phyloP scores from a whole-genome alignment of 257 asterid genomes.

The Salvia hispanica region DNA sequence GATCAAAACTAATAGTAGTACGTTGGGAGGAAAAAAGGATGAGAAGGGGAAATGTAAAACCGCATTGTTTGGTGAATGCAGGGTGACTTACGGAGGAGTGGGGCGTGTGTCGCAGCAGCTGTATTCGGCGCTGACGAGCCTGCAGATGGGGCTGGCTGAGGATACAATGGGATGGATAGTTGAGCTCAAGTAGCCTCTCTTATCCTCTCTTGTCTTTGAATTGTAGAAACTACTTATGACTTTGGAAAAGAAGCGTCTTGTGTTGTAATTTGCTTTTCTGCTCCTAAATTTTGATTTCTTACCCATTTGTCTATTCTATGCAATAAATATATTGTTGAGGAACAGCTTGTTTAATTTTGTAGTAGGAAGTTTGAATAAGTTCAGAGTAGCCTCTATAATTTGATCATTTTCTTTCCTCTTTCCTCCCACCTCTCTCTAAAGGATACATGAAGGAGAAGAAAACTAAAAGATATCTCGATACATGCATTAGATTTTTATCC shows the following conservation, averaged over 20 bases:
- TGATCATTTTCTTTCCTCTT: too few species aligned
- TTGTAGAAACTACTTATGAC: background rate
- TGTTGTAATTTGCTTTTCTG: slow-evolving; percentile 17
- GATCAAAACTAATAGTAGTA: background rate
- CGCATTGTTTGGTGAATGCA: slow-evolving; percentile 25
- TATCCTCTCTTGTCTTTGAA: slow-evolving; percentile 10
- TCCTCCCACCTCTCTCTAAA: too few species aligned
- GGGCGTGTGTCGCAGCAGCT: slow-evolving; percentile 81
- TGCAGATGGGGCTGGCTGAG: slow-evolving; percentile 86
- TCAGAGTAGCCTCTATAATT: too few species aligned
- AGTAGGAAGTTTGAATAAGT: too few species aligned
- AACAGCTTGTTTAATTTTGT: too few species aligned
- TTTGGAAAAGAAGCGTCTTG: background rate
- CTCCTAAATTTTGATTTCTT: background rate
- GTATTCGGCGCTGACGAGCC: slow-evolving; percentile 77
- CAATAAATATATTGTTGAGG: background rate
- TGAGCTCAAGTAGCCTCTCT: slow-evolving; percentile 46
- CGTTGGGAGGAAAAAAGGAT: background rate
- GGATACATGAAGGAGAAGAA: too few species aligned
- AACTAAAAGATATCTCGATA: too few species aligned
- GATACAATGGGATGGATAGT: slow-evolving; percentile 79
- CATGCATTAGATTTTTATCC: too few species aligned
- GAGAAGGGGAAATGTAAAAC: background rate
- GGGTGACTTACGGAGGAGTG: slow-evolving; percentile 79
- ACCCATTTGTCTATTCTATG: background rate